phyloP scores from a whole-genome alignment of 768 basidiomycete genomes.

The Russula lepida region DNA sequence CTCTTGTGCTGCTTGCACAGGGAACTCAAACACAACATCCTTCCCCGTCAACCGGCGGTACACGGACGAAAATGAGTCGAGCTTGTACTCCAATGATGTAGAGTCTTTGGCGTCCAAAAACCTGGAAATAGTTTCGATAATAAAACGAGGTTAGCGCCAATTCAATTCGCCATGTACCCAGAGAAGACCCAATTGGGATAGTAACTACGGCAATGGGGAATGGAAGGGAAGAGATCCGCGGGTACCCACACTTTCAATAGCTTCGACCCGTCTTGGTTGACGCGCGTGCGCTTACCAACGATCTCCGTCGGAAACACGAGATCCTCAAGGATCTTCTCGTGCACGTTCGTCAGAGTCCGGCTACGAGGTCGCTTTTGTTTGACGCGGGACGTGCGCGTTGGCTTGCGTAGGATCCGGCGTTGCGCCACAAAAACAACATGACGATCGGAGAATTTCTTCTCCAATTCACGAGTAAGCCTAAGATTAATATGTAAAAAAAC shows the following conservation, averaged over 20 bases:
- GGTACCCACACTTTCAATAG: slow-evolving; percentile 89
- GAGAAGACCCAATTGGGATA: slow-evolving; percentile 6
- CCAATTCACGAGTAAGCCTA: slow-evolving; percentile 95
- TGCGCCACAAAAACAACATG: slow-evolving; percentile 99
- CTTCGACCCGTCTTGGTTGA: slow-evolving; percentile 89
- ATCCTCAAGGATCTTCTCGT: slow-evolving; percentile 98
- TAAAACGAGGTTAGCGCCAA: not conserved
- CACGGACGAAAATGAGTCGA: slow-evolving; percentile 97
- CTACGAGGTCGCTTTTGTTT: slow-evolving; percentile 95
- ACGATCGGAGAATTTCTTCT: slow-evolving; percentile 99
- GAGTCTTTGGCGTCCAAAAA: slow-evolving; percentile 97
- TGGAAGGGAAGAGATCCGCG: slow-evolving; percentile 4
- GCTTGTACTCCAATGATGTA: slow-evolving; percentile 98
- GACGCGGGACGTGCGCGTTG: slow-evolving; percentile 85
- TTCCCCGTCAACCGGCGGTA: slow-evolving; percentile 95
- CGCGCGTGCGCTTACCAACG: slow-evolving; percentile 95
- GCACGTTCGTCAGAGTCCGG: slow-evolving; percentile 94
- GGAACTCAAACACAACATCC: slow-evolving; percentile 94
- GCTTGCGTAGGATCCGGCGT: slow-evolving; percentile 96
- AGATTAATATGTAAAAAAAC: not conserved
- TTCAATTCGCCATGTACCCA: not conserved
- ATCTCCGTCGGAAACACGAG: slow-evolving; percentile 99
- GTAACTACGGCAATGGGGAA: slow-evolving; percentile 5
- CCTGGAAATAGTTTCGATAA: slow-evolving; percentile 33
- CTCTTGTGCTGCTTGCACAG: slow-evolving; percentile 56